Conservation (phyloP, 225 moss, liverwort and hornwort species). For the Sphagnum contortum region DNA sequence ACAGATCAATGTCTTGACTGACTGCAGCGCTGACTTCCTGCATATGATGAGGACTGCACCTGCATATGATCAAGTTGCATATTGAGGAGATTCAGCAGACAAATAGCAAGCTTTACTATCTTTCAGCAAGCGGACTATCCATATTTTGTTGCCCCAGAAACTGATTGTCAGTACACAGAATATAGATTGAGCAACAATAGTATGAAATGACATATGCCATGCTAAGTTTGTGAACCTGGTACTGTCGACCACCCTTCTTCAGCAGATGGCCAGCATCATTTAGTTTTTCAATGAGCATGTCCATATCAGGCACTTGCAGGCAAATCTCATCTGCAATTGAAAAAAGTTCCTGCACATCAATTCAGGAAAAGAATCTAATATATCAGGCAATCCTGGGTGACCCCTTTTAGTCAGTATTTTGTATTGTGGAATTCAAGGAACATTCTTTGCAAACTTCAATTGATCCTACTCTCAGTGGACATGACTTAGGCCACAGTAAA, state of each 20-base stretch:
- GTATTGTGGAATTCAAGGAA: not conserved
- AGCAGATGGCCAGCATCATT: slow-evolving; percentile 91
- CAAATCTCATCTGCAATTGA: slow-evolving; percentile 86
- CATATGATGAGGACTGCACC: slow-evolving; percentile 41
- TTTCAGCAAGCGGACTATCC: not conserved
- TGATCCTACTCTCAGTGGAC: no score
- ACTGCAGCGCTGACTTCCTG: slow-evolving; percentile 8
- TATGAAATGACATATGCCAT: not conserved
- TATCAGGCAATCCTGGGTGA: not conserved
- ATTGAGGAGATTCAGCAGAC: not conserved
- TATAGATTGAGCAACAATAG: not conserved
- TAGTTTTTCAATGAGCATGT: slow-evolving; percentile 81
- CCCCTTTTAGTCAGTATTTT: not conserved
- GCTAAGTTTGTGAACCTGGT: slow-evolving; percentile 40
- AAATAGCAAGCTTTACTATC: not conserved
- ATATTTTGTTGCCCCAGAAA: not conserved
- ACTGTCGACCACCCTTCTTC: slow-evolving; percentile 78
- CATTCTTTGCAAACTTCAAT: not conserved
- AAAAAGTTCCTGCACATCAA: slow-evolving; percentile 65
- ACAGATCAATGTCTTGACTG: slow-evolving; percentile 23
- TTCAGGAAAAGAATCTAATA: no score
- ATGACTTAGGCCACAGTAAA: no score
- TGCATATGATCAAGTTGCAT: slow-evolving; percentile 15
- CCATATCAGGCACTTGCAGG: slow-evolving; percentile 80
- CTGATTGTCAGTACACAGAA: not conserved